Base-by-base conservation (phyloP, 257 asterid species). In the Lycium ferocissimum region DNA sequence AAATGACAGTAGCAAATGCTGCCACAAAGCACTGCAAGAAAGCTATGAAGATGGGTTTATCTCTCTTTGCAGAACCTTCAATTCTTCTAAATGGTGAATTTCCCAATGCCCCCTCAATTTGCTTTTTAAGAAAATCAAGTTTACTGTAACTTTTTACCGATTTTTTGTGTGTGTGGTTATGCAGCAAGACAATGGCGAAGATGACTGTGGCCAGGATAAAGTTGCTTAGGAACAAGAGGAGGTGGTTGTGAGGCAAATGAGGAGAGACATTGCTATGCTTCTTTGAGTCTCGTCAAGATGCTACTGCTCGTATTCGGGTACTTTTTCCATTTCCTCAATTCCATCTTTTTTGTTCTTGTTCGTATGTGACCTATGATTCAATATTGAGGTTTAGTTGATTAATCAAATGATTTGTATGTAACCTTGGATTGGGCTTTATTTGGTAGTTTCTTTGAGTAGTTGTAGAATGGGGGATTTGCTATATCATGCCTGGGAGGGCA, bases 141-240 rank as follows among this genome's bases (percentile, higher is more conserved):
- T n/a, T 69, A 37, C 2, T 37, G 22, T 67, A n/a, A 22, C 17
- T 12, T 18, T 37, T 49, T 3, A 51, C 6, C 45, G 7, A 4
- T 51, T 22, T 10, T 49, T 0, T 85, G 37, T 83, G 70, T 58
- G 51, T 56, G 57, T 85, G 37, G 18, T 65, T 51, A 20, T 70
- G 84, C 84, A 94, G 99, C 90, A 97, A 95, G 92, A 94, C 99
- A 43, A 89, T 89, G 98, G 98, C 98, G 87, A 97, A 95, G 87
- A 94, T 97, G 98, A 91, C 98, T 86, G 97, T 94, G 88, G 99
- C 99, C 53, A 94, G 99, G 85, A 93, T 97, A 51, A 97, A 97
- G 84, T 92, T 97, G 26, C 94, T 97, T 86, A 91, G 99, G 93
- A 97, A 97, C 93, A 97, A 94, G 94, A 92, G 98, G 97, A 95